These are phyloP conservation scores for Exophiala bonariae DNA, from an alignment of 2,329 filamentous ascomycete genomes.

Conservation along the genomic window DNA sequence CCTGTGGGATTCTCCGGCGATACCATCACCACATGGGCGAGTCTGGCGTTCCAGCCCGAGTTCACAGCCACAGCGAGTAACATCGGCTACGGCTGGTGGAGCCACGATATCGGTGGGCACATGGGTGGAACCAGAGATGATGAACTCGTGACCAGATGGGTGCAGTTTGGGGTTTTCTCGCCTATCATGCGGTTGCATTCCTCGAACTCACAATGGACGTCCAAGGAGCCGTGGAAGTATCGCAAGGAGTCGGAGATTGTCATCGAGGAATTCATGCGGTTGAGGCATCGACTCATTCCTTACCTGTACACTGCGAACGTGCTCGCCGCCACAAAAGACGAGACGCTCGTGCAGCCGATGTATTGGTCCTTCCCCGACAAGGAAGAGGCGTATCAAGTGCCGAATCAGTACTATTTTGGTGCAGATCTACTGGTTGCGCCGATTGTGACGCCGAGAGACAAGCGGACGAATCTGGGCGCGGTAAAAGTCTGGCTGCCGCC, in stretches of 20 bases:
- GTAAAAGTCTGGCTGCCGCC: constrained; percentile 60
- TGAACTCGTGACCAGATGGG: constrained; percentile 60
- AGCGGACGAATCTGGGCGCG: constrained; percentile 47
- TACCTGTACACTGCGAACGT: constrained; percentile 62
- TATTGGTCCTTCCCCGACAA: constrained; percentile 60
- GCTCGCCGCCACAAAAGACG: constrained; percentile 42
- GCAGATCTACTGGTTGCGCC: constrained; percentile 57
- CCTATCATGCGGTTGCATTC: constrained; percentile 64
- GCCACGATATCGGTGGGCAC: constrained; percentile 68
- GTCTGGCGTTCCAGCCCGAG: constrained; percentile 64
- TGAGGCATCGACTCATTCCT: constrained; percentile 61
- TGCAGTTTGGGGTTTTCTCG: constrained; percentile 62
- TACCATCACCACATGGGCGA: constrained; percentile 59
- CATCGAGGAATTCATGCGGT: constrained; percentile 52
- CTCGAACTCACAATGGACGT: constrained; percentile 57
- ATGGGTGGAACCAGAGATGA: constrained; percentile 57
- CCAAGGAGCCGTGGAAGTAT: constrained; percentile 64
- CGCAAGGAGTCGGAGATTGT: constrained; percentile 46
- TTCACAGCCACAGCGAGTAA: constrained; percentile 67
- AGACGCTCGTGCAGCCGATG: constrained; percentile 60
- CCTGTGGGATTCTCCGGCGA: constrained; percentile 67
- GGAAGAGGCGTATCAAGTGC: constrained; percentile 56
- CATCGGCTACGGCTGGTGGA: constrained; percentile 70
- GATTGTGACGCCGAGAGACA: constrained; percentile 53
- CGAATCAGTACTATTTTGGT: constrained; percentile 63